These are phyloP conservation scores for Trichoderma oligosporum DNA, from an alignment of 2,329 filamentous ascomycete genomes.

Conservation along the genomic window DNA sequence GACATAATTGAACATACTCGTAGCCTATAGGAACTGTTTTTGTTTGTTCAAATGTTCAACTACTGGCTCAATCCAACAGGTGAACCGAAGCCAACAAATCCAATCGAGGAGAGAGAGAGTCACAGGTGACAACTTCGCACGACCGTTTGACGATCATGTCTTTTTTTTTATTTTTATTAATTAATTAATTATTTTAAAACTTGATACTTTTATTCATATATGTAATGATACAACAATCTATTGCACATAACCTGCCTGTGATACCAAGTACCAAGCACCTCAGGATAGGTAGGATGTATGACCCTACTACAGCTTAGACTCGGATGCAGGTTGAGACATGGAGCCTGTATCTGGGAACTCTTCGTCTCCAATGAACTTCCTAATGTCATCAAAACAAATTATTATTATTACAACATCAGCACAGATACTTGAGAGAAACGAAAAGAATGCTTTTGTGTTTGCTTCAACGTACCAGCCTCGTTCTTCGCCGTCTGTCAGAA, in stretches of 20 bases:
- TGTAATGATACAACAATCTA: neutral
- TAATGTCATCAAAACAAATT: slow-evolving; percentile 45
- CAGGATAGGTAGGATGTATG: too few species aligned
- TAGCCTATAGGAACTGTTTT: neutral
- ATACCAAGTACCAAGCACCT: neutral
- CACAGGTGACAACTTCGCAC: neutral
- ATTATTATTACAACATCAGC: slow-evolving; percentile 1
- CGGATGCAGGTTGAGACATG: slow-evolving; percentile 30
- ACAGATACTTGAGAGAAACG: neutral
- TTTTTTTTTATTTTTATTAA: neutral
- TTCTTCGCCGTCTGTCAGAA: slow-evolving; percentile 75
- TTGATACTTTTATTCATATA: neutral
- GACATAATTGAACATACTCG: too few species aligned
- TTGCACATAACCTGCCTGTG: neutral
- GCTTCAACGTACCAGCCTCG: slow-evolving; percentile 70
- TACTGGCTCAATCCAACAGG: neutral
- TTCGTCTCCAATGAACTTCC: slow-evolving; percentile 55
- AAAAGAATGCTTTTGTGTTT: slow-evolving; percentile 2
- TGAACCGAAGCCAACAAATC: neutral
- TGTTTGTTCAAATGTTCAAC: neutral
- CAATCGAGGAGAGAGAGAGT: neutral
- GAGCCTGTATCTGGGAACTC: slow-evolving; percentile 45
- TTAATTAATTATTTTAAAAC: neutral
- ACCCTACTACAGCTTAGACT: slow-evolving; percentile 32
- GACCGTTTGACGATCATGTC: neutral